These are phyloP conservation scores for Agaricus subrufescens DNA, from an alignment of 768 basidiomycete genomes.

Conservation along the genomic window DNA sequence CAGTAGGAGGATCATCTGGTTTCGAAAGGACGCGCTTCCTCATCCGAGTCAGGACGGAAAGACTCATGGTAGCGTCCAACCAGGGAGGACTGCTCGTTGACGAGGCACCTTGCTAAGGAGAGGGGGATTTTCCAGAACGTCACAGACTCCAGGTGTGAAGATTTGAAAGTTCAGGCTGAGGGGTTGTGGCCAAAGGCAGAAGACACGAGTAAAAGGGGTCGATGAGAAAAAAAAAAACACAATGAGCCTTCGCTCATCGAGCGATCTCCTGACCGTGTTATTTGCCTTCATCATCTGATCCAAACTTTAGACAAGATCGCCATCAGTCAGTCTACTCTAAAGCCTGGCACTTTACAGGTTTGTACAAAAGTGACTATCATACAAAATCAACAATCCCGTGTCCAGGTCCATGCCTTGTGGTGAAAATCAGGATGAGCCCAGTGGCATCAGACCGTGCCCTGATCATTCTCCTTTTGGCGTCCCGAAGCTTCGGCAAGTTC, in stretches of 20 bases:
- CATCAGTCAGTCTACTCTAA: background rate
- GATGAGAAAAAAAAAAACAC: too few species aligned
- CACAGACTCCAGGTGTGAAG: conserved; percentile 2
- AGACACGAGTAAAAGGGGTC: conserved; percentile 1
- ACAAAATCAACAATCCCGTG: background rate
- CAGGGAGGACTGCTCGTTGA: background rate
- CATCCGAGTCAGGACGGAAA: conserved; percentile 12
- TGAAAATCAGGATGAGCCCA: too few species aligned
- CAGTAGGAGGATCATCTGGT: conserved; percentile 20
- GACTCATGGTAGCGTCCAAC: conserved; percentile 7
- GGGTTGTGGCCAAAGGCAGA: background rate
- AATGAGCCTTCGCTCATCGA: too few species aligned
- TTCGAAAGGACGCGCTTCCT: conserved; percentile 31
- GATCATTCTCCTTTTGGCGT: background rate
- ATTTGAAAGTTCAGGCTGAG: too few species aligned
- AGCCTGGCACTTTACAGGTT: background rate
- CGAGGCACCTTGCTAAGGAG: background rate
- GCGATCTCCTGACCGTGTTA: conserved; percentile 25
- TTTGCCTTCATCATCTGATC: conserved; percentile 18
- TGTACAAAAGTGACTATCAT: background rate
- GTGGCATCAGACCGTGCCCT: background rate
- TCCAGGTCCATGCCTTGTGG: too few species aligned
- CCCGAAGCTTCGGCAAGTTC: too few species aligned
- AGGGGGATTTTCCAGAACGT: background rate
- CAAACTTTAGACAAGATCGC: background rate